Evolutionary conservation across 1,284 basidiomycete genomes (phyloP), one percentile per base, ranked within the genome.

Genomic region (Tilletia indica): DNA sequence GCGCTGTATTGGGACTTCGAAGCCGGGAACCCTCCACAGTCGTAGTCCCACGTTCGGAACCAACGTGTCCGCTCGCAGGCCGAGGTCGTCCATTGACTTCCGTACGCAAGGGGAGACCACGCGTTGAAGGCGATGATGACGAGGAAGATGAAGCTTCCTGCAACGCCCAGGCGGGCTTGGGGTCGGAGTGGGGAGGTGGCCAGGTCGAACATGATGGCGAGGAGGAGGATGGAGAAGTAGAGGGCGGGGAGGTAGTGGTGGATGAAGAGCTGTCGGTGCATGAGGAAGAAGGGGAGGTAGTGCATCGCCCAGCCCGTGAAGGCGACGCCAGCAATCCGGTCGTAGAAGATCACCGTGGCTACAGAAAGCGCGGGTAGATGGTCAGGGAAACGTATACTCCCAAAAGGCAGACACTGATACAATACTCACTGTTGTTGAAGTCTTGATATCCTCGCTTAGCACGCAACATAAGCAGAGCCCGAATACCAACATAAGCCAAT

Each of bases 211-310:
- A 92, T 87, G 1, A 87, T 88, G 69, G 91, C 91, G 39, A 89
- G 88, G 36, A 94, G 87, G 9, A 99, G 88, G 77, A 98, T 90
- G 25, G 93, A 90, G 82, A 95, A 98, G 85, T 97, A 99, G 16
- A 99, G 87, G 0, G 96, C 93, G 0, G 95, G 95, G 85, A 97
- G 91, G 85, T 98, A 97, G 86, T 98, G 95, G 84, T 98, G 95
- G 38, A 98, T 85, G 89, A 98, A 98, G 63, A 98, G 89, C 83
- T 99, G 96, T 34, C 96, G 92, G 68, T 89, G 87, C 96, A 98
- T 98, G 77, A 97, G 87, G 89, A 90, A 97, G 89, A 99, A 99
- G 11, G 96, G 96, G 81, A 93, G 88, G 86, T 96, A 98, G 86
- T 98, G 96, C 61, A 97, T 82, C n/a, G 87, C 87, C 93, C 95